These are phyloP conservation scores for Pleurotus ostreatus DNA, from an alignment of 768 basidiomycete species.

Conservation along the genomic window DNA sequence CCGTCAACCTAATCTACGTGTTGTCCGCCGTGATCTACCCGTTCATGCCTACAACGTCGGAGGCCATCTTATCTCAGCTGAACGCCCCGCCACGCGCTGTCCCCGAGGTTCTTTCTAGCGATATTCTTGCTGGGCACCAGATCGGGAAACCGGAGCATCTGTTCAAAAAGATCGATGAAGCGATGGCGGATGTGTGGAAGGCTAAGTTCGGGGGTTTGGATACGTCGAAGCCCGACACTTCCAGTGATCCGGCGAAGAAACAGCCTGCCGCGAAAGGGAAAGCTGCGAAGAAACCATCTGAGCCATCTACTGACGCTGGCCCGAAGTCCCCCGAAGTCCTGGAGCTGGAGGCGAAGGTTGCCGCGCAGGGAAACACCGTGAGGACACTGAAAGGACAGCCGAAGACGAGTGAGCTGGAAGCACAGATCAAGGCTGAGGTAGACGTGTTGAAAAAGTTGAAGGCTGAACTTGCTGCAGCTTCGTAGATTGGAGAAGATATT, in stretches of 20 bases:
- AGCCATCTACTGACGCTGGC: conserved; percentile 29
- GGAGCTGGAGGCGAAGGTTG: conserved; percentile 70
- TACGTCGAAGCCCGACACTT: conserved; percentile 34
- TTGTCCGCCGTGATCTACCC: conserved; percentile 85
- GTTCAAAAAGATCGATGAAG: conserved; percentile 93
- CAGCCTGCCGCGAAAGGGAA: conserved; percentile 43
- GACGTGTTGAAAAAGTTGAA: conserved; percentile 65
- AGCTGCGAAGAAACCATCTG: conserved; percentile 30
- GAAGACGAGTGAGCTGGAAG: conserved; percentile 59
- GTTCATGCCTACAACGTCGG: conserved; percentile 92
- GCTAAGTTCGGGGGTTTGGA: conserved; percentile 71
- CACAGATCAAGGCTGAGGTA: conserved; percentile 56
- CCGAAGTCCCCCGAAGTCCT: conserved; percentile 73
- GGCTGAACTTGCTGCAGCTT: conserved; percentile 34
- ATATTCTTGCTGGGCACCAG: conserved; percentile 82
- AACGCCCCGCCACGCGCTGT: conserved; percentile 85
- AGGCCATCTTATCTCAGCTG: conserved; percentile 77
- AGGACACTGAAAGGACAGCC: conserved; percentile 66
- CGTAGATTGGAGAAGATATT: background rate
- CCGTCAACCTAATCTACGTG: conserved; percentile 89
- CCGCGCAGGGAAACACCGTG: conserved; percentile 72
- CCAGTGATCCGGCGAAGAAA: conserved; percentile 52
- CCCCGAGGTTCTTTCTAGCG: conserved; percentile 67
- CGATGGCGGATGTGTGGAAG: conserved; percentile 80
- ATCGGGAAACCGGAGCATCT: conserved; percentile 86